Evolutionary conservation across 2,329 filamentous ascomycete species (phyloP).

Genomic region (Sporothrix pallida): DNA sequence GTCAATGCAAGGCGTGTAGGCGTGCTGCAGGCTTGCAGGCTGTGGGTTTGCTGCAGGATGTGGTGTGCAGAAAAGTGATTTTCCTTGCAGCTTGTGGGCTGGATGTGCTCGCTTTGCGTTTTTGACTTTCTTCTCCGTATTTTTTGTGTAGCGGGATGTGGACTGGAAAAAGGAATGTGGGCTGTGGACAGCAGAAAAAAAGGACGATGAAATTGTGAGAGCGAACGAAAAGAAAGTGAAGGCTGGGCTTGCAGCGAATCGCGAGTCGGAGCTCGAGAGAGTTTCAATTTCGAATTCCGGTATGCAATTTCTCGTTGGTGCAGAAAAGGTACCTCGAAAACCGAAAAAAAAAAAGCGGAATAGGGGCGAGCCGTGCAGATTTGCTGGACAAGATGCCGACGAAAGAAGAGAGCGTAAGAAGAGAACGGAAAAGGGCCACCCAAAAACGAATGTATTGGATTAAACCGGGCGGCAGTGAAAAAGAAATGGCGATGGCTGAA

Average conservation of each 20-base stretch:
- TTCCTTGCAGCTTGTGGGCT: conserved; percentile 5
- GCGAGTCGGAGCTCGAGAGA: neutral
- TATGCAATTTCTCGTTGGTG: conserved; percentile 10
- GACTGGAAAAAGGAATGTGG: conserved; percentile 2
- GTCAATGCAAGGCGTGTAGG: conserved; percentile 28
- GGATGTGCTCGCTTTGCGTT: neutral
- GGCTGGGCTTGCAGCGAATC: neutral
- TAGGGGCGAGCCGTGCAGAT: neutral
- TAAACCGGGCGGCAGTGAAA: neutral
- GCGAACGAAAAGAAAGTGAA: conserved; percentile 8
- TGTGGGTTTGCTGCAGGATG: conserved; percentile 8
- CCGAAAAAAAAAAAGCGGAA: neutral
- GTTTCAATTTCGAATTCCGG: neutral
- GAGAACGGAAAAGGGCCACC: neutral
- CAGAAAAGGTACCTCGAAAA: neutral
- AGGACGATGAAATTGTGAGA: neutral
- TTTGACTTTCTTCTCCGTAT: neutral
- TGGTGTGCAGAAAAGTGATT: neutral
- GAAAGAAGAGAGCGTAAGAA: neutral
- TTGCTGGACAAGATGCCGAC: neutral
- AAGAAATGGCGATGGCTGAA: conserved; percentile 10
- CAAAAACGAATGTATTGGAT: neutral
- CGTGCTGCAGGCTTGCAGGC: conserved; percentile 6
- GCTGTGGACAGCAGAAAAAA: neutral
- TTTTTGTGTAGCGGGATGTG: neutral